These are phyloP conservation scores for Aspergillus piperis DNA, from an alignment of 2,329 filamentous ascomycete species.

Conservation along the genomic window DNA sequence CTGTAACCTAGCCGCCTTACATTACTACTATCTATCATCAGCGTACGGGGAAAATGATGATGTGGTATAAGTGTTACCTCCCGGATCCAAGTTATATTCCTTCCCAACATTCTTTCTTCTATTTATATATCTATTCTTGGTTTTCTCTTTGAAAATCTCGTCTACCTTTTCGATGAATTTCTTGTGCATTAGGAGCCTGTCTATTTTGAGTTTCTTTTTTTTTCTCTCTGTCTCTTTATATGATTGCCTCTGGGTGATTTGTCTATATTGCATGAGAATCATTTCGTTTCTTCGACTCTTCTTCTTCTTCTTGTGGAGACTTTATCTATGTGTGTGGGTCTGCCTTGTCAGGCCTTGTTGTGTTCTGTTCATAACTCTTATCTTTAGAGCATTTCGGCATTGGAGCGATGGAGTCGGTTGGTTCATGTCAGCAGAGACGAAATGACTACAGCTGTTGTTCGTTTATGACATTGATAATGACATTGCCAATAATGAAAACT, in stretches of 20 bases:
- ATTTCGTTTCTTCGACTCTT: neutral
- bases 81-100: neutral
- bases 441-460: constrained; percentile 5
- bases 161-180: neutral
- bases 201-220: too few relatives aligned
- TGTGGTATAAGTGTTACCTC: neutral
- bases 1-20: constrained; percentile 26
- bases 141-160: too few relatives aligned
- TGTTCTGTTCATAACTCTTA: neutral
- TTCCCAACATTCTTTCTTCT: neutral
- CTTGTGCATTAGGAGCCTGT: neutral
- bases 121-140: too few relatives aligned
- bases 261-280: neutral
- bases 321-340: neutral
- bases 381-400: constrained; percentile 4
- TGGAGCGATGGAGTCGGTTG: constrained; percentile 12
- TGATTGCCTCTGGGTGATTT: neutral
- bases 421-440: constrained; percentile 3
- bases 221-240: too few relatives aligned
- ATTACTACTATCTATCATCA: neutral
- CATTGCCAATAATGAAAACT: neutral
- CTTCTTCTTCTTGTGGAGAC: neutral
- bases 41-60: neutral
- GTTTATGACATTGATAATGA: neutral
- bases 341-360: neutral